phyloP scores from a whole-genome alignment of 495 filamentous ascomycete genomes.

The Xylaria castorea region DNA sequence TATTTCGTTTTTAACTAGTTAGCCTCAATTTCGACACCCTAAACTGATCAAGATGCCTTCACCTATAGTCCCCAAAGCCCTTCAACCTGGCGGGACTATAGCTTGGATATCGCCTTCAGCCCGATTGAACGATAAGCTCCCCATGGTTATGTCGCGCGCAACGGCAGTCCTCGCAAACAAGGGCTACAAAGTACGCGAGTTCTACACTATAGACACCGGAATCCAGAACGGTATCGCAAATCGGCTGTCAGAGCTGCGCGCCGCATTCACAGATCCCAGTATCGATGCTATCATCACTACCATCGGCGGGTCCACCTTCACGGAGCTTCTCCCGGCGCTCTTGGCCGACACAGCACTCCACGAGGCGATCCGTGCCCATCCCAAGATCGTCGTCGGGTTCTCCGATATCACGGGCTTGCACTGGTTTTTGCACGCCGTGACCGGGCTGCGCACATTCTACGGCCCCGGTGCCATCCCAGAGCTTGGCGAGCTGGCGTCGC shows the following conservation, averaged over 20 bases:
- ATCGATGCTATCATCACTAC: conserved; percentile 42
- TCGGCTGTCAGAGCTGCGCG: conserved; percentile 36
- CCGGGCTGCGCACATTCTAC: conserved; percentile 48
- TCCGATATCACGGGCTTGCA: conserved; percentile 47
- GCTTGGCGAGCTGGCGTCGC: conserved; percentile 34
- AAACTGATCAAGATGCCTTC: conserved; percentile 25
- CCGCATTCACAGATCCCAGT: conserved; percentile 36
- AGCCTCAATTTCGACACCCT: no score
- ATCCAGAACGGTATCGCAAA: conserved; percentile 33
- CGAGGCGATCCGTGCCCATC: conserved; percentile 36
- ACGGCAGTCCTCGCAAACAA: conserved; percentile 28
- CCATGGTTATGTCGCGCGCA: conserved; percentile 33
- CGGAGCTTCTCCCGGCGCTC: conserved; percentile 42
- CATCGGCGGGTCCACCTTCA: conserved; percentile 39
- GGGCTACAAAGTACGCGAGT: conserved; percentile 32
- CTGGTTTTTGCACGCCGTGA: conserved; percentile 40
- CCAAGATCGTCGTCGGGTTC: conserved; percentile 47
- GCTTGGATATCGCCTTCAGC: conserved; percentile 42
- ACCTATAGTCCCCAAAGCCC: conserved; percentile 29
- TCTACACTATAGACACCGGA: conserved; percentile 31
- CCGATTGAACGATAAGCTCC: conserved; percentile 33
- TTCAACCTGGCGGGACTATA: conserved; percentile 38
- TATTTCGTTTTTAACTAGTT: background rate
- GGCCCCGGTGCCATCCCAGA: conserved; percentile 42
- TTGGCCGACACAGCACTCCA: conserved; percentile 36